Percentiles rank a stretch among this genome's conserved stretches.
Conservation (phyloP, 1,284 basidiomycete genomes). For the Hypsizygus ulmarius region DNA sequence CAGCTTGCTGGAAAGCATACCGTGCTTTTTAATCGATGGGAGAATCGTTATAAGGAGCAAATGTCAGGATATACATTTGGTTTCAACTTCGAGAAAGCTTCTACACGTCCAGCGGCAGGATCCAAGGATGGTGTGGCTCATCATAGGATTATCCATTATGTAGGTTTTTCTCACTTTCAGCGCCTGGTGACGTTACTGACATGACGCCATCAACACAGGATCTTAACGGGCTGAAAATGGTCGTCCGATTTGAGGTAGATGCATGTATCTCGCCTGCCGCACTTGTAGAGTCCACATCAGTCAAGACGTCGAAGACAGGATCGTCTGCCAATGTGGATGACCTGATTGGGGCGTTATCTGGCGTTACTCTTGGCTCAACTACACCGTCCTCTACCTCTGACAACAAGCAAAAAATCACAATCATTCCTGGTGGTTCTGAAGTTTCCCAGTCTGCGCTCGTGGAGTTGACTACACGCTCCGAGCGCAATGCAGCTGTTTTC, state of each 20-base stretch:
- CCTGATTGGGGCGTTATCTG: slow-evolving; percentile 25
- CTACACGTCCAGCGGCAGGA: slow-evolving; percentile 39
- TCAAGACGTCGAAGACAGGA: slow-evolving; percentile 16
- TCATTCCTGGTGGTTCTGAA: slow-evolving; percentile 39
- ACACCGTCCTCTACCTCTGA: slow-evolving; percentile 1
- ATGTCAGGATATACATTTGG: slow-evolving; percentile 41
- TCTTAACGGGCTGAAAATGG: slow-evolving; percentile 39
- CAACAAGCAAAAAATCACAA: slow-evolving; percentile 25
- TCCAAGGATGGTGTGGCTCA: slow-evolving; percentile 45
- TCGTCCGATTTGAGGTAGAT: slow-evolving; percentile 48
- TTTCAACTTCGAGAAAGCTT: slow-evolving; percentile 47
- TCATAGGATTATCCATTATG: slow-evolving; percentile 52
- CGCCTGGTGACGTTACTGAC: neutral
- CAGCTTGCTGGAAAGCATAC: slow-evolving; percentile 53
- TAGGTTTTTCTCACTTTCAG: slow-evolving; percentile 34
- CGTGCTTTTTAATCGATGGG: slow-evolving; percentile 52
- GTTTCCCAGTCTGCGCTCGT: slow-evolving; percentile 45
- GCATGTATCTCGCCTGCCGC: slow-evolving; percentile 31
- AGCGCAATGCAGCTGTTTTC: slow-evolving; percentile 29
- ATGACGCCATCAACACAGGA: slow-evolving; percentile 28
- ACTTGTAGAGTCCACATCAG: slow-evolving; percentile 11
- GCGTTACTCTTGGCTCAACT: slow-evolving; percentile 15
- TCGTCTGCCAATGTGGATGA: slow-evolving; percentile 33
- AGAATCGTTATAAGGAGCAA: slow-evolving; percentile 33
- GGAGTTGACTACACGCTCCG: slow-evolving; percentile 46